phyloP scores from a whole-genome alignment of 1,139 yeast species.

The Debaryomyces nepalensis region DNA sequence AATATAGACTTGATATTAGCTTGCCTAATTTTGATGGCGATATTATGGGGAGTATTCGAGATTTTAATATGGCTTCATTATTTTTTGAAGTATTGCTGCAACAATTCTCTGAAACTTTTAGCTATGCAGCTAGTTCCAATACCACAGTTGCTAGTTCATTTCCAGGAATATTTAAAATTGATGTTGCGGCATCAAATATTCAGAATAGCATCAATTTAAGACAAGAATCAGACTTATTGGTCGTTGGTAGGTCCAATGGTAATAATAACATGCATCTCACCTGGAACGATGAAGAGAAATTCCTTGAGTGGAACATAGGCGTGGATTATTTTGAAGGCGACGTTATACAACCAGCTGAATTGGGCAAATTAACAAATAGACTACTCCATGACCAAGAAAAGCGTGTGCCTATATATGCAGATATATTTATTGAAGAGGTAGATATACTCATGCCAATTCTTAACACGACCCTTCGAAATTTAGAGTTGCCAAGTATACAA shows the following conservation, averaged over 20 bases:
- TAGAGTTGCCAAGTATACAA: slow-evolving; percentile 17
- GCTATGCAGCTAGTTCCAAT: not conserved
- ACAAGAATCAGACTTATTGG: slow-evolving; percentile 14
- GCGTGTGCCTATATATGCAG: slow-evolving; percentile 17
- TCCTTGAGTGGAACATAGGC: slow-evolving; percentile 16
- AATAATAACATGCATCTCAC: slow-evolving; percentile 15
- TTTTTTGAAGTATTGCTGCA: slow-evolving; percentile 16
- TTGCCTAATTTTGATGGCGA: slow-evolving; percentile 5
- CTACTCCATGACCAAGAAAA: slow-evolving; percentile 17
- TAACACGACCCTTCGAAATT: slow-evolving; percentile 23
- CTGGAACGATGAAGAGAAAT: slow-evolving; percentile 11
- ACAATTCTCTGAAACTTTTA: not conserved
- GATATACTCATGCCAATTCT: slow-evolving; percentile 27
- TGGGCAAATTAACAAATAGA: slow-evolving; percentile 23
- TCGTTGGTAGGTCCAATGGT: slow-evolving; percentile 20
- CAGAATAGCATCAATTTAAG: slow-evolving; percentile 18
- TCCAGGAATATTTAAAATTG: slow-evolving; percentile 13
- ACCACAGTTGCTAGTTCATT: not conserved
- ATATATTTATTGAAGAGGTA: slow-evolving; percentile 24
- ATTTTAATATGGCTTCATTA: slow-evolving; percentile 12
- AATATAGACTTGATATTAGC: slow-evolving; percentile 16
- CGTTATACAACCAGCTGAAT: slow-evolving; percentile 18
- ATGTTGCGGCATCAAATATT: slow-evolving; percentile 23
- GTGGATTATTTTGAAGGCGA: slow-evolving; percentile 20
- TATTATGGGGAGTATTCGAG: slow-evolving; percentile 1